Conservation (phyloP, 1,284 basidiomycete species). For the Heterobasidion irregulare region DNA sequence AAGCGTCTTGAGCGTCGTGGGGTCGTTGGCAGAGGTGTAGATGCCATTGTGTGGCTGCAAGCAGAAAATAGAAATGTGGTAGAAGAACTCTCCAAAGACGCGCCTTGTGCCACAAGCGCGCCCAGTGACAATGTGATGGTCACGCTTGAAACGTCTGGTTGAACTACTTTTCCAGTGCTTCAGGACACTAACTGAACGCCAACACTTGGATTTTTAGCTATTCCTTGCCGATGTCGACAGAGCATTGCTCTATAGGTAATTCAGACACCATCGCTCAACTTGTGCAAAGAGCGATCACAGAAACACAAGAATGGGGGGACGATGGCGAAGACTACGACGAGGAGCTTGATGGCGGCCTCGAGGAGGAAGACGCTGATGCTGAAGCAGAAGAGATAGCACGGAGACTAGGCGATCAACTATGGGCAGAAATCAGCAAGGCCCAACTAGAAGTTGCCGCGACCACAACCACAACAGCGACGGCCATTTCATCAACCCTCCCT, state of each 20-base stretch:
- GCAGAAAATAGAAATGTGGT: background rate
- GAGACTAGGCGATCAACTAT: constrained; percentile 58
- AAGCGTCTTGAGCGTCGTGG: constrained; percentile 21
- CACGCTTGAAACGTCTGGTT: too few relatives aligned
- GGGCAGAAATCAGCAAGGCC: constrained; percentile 62
- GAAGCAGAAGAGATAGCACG: constrained; percentile 66
- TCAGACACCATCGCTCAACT: too few relatives aligned
- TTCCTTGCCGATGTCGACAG: background rate
- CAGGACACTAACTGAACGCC: too few relatives aligned
- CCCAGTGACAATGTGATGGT: background rate
- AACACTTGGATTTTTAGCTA: too few relatives aligned
- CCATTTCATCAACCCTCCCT: background rate
- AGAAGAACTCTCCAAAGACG: background rate
- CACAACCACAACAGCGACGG: background rate
- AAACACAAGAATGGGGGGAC: constrained; percentile 10
- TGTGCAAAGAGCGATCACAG: background rate
- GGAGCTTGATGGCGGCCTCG: constrained; percentile 30
- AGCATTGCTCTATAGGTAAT: too few relatives aligned
- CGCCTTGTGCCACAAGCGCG: background rate
- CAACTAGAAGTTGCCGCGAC: constrained; percentile 33
- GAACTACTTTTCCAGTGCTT: too few relatives aligned
- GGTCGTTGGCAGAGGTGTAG: constrained; percentile 7
- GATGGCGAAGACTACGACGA: constrained; percentile 30
- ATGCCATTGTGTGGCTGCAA: background rate
- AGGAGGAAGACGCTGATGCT: constrained; percentile 57